These are phyloP conservation scores for Puccinia sorghi DNA, from an alignment of 1,284 basidiomycete species.

Conservation along the genomic window DNA sequence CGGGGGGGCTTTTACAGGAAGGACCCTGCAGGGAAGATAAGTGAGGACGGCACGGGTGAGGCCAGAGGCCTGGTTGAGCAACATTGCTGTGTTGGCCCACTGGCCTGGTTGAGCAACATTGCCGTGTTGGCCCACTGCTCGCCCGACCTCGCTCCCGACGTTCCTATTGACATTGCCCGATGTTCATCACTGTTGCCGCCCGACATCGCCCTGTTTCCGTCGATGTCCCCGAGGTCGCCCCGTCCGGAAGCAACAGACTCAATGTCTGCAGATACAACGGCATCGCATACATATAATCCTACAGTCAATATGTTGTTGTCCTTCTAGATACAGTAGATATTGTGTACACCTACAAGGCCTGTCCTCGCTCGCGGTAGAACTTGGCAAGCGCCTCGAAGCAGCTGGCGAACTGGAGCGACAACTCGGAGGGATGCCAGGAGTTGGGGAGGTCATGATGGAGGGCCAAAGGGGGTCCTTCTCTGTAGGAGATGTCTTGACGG, in stretches of 20 bases:
- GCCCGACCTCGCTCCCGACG: not conserved
- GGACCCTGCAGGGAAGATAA: no score
- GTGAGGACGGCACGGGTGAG: not conserved
- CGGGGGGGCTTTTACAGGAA: no score
- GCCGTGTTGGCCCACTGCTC: not conserved
- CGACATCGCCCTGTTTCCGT: not conserved
- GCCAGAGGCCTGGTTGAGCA: no score
- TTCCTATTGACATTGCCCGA: not conserved
- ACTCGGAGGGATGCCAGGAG: not conserved
- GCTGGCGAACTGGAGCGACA: slow-evolving; percentile 12
- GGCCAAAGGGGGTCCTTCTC: not conserved
- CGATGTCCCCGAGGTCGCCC: not conserved
- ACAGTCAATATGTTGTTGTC: no score
- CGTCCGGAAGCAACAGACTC: not conserved
- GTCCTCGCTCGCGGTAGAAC: slow-evolving; percentile 2
- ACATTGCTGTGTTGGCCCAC: no score
- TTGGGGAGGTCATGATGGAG: not conserved
- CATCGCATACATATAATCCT: not conserved
- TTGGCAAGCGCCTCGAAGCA: slow-evolving; percentile 9
- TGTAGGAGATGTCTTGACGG: not conserved
- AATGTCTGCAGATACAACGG: slow-evolving; percentile 17
- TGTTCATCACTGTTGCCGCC: slow-evolving; percentile 27
- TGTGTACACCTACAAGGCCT: not conserved
- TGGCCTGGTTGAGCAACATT: not conserved
- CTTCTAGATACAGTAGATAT: no score